Percentiles rank a stretch among this genome's conserved stretches.
Conservation (phyloP, 306 rosid genomes). For the Glycyrrhiza uralensis region DNA sequence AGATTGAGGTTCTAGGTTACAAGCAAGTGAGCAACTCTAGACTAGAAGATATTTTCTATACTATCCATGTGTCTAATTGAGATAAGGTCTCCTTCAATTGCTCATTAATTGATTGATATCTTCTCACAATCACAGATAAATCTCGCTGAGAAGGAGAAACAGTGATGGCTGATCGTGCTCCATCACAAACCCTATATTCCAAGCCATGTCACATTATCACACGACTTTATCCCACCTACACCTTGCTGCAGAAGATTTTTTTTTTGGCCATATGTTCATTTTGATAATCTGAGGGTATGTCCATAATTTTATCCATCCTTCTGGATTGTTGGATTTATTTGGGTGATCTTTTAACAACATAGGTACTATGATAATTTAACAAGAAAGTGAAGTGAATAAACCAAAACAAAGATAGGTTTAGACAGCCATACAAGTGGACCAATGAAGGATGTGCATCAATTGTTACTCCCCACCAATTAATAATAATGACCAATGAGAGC, state of each 20-base stretch:
- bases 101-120: background rate
- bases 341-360: background rate
- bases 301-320: background rate
- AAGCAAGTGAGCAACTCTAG: background rate
- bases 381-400: background rate
- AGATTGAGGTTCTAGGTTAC: background rate
- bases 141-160: no score
- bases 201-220: no score
- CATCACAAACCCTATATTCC: background rate
- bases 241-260: no score
- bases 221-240: no score
- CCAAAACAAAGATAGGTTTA: background rate
- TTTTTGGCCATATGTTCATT: background rate
- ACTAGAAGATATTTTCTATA: background rate
- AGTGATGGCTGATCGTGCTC: background rate
- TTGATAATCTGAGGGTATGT: no score
- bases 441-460: slow-evolving; percentile 9
- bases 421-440: slow-evolving; percentile 44
- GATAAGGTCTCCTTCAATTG: background rate
- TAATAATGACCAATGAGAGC: slow-evolving; percentile 22
- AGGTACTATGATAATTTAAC: background rate
- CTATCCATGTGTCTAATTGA: background rate
- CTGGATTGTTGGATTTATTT: no score
- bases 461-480: slow-evolving; percentile 40
- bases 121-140: background rate